Evolutionary conservation across 345 rosid genomes (phyloP), one percentile per base, ranked within the genome.

Genomic region (Camelina laxa): DNA sequence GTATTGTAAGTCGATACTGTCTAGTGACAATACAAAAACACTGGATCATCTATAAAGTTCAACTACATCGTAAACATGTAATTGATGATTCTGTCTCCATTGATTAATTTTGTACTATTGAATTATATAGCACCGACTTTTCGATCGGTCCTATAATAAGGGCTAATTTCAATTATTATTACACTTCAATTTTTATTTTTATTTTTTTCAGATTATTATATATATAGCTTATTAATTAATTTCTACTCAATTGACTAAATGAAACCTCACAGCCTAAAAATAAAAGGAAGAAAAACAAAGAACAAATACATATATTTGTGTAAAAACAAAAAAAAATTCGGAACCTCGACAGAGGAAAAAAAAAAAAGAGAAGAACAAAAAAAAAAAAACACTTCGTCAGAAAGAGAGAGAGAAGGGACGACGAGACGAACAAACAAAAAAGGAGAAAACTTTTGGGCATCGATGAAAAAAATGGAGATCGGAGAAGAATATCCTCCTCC

Each of bases 401-500:
- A 65, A 19, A 74, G 31, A 39, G 55, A 12, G 58, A 74, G 49
- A 70, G 44, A 56, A 77, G 67, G 53, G 42, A 33, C 36, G 30
- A 51, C 0, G 30, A 45, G 16, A 21, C 14, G 54, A 59, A 45
- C 48, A 36, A 38, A 20, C 15, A 48, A 83, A 74, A 81, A 80
- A 73, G 70, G 75, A 67, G 17, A 70, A 30, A 77, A 33, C 72
- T 67, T 61, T 27, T 24, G 30, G 51, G 13, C 53, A 66, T 53
- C 70, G 72, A 65, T 76, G 85, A 73, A 82, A 82, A 82, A 65
- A 81, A 80, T 78, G 81, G 69, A 42, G 81, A 72, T 78, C 66
- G 83, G 86, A 82, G 85, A 84, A 83, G 82, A 73, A 79, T 55
- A 83, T 54, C 82, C 84, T 85, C 80, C 80, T 85, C 80, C 80